Base-by-base conservation (phyloP, 1,139 yeast genomes). In the Debaryomycetaceae sp. region DNA sequence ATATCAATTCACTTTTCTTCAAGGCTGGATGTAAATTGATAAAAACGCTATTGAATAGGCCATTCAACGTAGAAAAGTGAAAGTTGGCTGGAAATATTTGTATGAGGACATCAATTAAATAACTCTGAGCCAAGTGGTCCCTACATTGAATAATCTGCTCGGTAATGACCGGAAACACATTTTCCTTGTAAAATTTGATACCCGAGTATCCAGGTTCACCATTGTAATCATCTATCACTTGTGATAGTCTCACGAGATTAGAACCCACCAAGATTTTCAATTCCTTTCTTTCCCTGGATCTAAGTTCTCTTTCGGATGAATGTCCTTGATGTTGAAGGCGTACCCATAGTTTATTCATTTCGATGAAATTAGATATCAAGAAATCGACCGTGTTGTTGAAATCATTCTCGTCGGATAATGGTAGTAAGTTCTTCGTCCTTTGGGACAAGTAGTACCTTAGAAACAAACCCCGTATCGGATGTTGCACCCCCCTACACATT, bases 321-420 rank as follows among this genome's bases (percentile, higher is more conserved):
- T 90, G 97, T 1, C 99, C 99, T 63, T 90, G 97, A 60, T 91
- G 97, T 66, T 93, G 98, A 50, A 90, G 72, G 44, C 99, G 76
- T 1, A 95, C 98, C 99, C 99, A 93, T 41, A 93, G 72, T 63
- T 95, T 93, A 68, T 95, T 93, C 99, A 93, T 93, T 62, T 93
- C 99, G 49, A 91, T 84, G 63, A 93, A 95, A 62, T 93, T 95
- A 31, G 87, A 80, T 45, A 89, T 77, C 39, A 91, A 78, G 58
- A 91, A 91, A 42, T 78, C 79, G 29, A 85, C 78, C 38, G 93
- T 75, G 65, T 84, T 87, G 51, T 78, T 68, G 44, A 84, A 70
- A 50, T 80, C 83, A 6, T 75, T 78, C 37, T 66, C 67, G 7
- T 52, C 60, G 27, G 63, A 50, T 54, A 62, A 56, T 2, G 91